Base-by-base conservation (phyloP, 441 rosid species). In the Manihot esculenta region DNA sequence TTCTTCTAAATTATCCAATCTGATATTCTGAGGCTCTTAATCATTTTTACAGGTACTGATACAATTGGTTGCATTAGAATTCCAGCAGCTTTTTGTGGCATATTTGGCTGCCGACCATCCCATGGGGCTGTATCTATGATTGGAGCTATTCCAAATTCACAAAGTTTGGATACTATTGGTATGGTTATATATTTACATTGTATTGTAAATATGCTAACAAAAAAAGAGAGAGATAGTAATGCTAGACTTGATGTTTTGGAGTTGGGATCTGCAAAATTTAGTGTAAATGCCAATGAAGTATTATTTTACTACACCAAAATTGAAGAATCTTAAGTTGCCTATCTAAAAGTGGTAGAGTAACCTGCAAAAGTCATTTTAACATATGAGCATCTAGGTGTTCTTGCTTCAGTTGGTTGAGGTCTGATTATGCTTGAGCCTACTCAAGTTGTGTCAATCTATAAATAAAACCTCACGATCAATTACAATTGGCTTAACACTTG, bases 1-100 rank as follows among this genome's bases (percentile, higher is more conserved):
- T 50, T 26, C 30, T 9, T 38, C n/a, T 61, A 20, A 11, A 62
- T 42, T 41, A 59, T 70, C 30, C 27, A n/a, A 58, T 47, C 65
- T 55, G 69, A 49, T 62, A 20, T 26, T 30, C 54, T 26, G 27
- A 10, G 35, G 60, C 66, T 23, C 51, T 20, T 63, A n/a, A 44
- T 57, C 55, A 72, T 69, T 67, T 57, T 78, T 81, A 71, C 78
- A 94, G 99, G 96, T 50, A 83, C 87, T n/a, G 99, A 94, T 83
- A 89, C 99, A 41, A 76, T 78, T 63, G 99, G 99, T 0, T 77
- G 93, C 60, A 78, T 87, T 60, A 85, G 97, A 85, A 68, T 87
- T 73, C 98, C 98, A 45, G 97, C 98, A 20, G 85, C 99, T 58
- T 92, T 88, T 80, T 92, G 97, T 84, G 98, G 99, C 66, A 75